Evolutionary conservation across 73 alveolate species (phyloP), one percentile per base, ranked within the genome.

Genomic region (Stentor roeselii): DNA sequence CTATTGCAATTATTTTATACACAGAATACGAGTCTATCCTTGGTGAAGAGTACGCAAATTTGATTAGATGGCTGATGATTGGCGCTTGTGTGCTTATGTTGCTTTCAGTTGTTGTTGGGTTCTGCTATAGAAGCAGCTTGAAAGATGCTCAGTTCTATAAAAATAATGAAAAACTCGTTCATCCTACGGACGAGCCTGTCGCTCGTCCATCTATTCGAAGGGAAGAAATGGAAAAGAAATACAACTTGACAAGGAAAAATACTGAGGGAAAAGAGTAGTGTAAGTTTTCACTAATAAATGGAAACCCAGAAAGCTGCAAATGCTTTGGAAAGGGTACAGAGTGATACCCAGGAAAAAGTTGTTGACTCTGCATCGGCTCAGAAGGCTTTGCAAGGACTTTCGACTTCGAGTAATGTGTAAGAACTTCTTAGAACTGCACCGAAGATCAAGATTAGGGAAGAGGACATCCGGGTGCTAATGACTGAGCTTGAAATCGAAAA

Each of bases 181-280:
- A 67, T 2, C 80, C 80, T 14, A 67, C 27, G 14, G 41, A 67
- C 0, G 80, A 67, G 80, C 80, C 41, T 14, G 37, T 32, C 11
- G 80, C 21, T n/a, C 27, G 41, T 36, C 6, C 21, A 11, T 50
- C 67, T 50, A 50, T 50, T 11, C 21, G 34, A 67, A 67, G 80
- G 34, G 80, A 67, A 67, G 80, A 67, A 34, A 67, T 67, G 37
- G 80, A 21, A 67, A 67, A 67, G n/a, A 67, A 67, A 67, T 67
- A 67, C 34, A 32, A 67, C 0, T 27, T 21, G 21, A 21, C 37
- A 67, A 67, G 37, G 34, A 27, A 67, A 30, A n/a, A 67, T 27
- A 27, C 41, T 21, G 41, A 67, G 14, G 37, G 34, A 67, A 21
- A 36, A 0, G 11, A 67, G 37, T 21, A 67, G 27, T 67, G 41